phyloP scores from a whole-genome alignment of 352 stramenopile genomes.

The Phytophthora citrophthora region DNA sequence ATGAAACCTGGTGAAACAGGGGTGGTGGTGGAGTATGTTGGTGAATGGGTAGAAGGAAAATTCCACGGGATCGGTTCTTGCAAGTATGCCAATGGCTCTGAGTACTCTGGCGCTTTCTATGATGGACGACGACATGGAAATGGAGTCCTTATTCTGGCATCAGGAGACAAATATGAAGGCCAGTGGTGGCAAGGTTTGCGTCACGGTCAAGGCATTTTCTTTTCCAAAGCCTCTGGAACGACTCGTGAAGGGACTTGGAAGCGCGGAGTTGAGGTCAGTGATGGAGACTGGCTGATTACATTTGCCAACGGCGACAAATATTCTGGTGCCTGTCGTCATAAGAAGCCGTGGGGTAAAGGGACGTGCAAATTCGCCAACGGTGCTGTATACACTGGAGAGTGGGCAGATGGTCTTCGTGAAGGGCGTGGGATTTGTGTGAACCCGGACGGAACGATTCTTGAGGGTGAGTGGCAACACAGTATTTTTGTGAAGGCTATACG shows the following conservation, averaged over 20 bases:
- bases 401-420: conserved; percentile 79
- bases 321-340: conserved; percentile 62
- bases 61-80: conserved; percentile 86
- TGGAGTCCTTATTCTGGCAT: conserved; percentile 52
- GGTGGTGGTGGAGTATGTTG: conserved; percentile 66
- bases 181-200: conserved; percentile 80
- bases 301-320: conserved; percentile 85
- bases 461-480: conserved; percentile 79
- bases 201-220: conserved; percentile 66
- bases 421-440: conserved; percentile 76
- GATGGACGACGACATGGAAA: conserved; percentile 79
- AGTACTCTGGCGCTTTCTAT: conserved; percentile 89
- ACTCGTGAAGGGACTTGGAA: conserved; percentile 79
- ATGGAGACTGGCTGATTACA: conserved; percentile 72
- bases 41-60: conserved; percentile 62
- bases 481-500: conserved; percentile 59
- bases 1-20: conserved; percentile 26
- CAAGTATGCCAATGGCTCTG: conserved; percentile 83
- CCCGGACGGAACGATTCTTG: conserved; percentile 62
- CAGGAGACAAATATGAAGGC: conserved; percentile 67
- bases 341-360: conserved; percentile 74
- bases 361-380: conserved; percentile 92
- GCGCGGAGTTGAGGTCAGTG: conserved; percentile 53
- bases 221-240: conserved; percentile 59
- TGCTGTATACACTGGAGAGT: conserved; percentile 90